Percentiles rank a stretch among this genome's conserved stretches.
These are phyloP conservation scores for Pugionium dolabratum DNA, from an alignment of 345 rosid species.

Conservation along the genomic window DNA sequence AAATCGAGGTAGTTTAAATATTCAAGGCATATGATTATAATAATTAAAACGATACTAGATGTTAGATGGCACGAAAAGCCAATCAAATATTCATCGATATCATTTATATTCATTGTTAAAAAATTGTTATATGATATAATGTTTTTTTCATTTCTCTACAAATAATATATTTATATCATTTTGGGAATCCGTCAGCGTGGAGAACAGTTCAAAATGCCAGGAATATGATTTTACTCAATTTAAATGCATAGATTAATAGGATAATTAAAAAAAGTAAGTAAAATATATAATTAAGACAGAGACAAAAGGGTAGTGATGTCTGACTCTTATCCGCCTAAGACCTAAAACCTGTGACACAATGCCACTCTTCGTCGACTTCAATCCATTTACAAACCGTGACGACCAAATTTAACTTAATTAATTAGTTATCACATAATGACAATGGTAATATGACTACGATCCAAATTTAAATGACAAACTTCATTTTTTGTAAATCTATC, in stretches of 20 bases:
- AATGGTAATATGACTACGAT: too few relatives aligned
- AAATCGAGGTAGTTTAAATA: not conserved
- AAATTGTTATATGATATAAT: not conserved
- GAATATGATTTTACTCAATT: not conserved
- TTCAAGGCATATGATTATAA: not conserved
- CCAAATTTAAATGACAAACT: too few relatives aligned
- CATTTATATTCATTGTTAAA: not conserved
- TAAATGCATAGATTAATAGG: slow-evolving; percentile 16
- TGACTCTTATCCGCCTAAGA: slow-evolving; percentile 41
- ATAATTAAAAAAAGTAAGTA: slow-evolving; percentile 2
- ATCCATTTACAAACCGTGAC: slow-evolving; percentile 11
- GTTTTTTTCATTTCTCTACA: slow-evolving; percentile 5
- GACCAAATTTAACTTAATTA: not conserved
- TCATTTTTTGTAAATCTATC: not conserved
- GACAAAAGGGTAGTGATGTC: slow-evolving; percentile 34
- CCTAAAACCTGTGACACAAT: slow-evolving; percentile 31
- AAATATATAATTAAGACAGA: slow-evolving; percentile 13
- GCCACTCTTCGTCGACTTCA: slow-evolving; percentile 32
- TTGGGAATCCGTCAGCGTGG: slow-evolving; percentile 29
- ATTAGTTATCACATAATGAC: not conserved
- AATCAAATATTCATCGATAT: too few relatives aligned
- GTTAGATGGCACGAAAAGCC: not conserved
- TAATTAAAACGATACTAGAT: not conserved
- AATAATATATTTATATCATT: slow-evolving; percentile 25
- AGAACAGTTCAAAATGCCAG: slow-evolving; percentile 26